phyloP scores from a whole-genome alignment of 2,329 filamentous ascomycete species.

The Pezicula rhizophila region DNA sequence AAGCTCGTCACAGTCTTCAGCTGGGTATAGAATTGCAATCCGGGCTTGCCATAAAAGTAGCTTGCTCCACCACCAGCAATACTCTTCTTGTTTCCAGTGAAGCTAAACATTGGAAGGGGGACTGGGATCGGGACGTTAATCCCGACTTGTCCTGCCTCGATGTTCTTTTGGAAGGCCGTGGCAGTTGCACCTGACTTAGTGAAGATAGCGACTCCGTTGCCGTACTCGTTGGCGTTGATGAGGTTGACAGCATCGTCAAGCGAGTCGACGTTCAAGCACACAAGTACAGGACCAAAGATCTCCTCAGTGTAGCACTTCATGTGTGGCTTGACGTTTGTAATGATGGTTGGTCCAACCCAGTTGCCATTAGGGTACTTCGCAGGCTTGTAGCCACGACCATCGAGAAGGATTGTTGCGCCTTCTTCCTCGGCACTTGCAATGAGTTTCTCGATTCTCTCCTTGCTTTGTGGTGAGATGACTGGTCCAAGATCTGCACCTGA shows the following conservation, averaged over 20 bases:
- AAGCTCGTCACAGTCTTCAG: conserved; percentile 93
- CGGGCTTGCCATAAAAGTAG: conserved; percentile 93
- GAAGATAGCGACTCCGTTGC: conserved; percentile 82
- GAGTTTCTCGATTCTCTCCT: conserved; percentile 69
- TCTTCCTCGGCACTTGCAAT: conserved; percentile 74
- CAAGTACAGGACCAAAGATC: conserved; percentile 79
- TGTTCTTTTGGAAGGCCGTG: conserved; percentile 70
- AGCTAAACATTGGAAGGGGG: conserved; percentile 65
- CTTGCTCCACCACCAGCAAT: conserved; percentile 86
- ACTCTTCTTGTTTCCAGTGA: conserved; percentile 79
- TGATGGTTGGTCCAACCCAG: conserved; percentile 79
- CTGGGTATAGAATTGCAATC: conserved; percentile 93
- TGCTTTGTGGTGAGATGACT: conserved; percentile 74
- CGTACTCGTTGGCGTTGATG: conserved; percentile 83
- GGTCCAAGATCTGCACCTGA: conserved; percentile 73
- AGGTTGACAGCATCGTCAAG: conserved; percentile 74
- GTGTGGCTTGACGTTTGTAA: conserved; percentile 69
- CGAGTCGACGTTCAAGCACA: conserved; percentile 72
- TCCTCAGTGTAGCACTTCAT: conserved; percentile 85
- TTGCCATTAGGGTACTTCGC: conserved; percentile 79
- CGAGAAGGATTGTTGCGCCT: conserved; percentile 75
- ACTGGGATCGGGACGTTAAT: conserved; percentile 75
- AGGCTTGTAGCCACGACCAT: conserved; percentile 69
- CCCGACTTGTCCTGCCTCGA: conserved; percentile 79
- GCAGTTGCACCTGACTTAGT: conserved; percentile 72